Base-by-base conservation (phyloP, 768 basidiomycete species). In the Suillus fuscotomentosus region DNA sequence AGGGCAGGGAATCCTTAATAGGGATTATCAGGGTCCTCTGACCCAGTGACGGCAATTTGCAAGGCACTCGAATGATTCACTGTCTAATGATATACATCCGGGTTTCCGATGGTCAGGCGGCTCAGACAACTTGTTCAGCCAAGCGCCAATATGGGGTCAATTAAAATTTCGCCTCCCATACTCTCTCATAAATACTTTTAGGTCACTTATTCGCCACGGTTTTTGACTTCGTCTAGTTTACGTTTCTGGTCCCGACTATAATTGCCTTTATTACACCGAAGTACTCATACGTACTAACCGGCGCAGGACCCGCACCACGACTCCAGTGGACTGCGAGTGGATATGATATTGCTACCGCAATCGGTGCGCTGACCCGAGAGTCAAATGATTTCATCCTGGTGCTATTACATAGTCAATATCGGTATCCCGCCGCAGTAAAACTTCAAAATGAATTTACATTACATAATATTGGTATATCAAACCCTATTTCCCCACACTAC, bases 401-500 rank as follows among this genome's bases (percentile, higher is more conserved):
- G 42, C 7, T 43, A 43, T 20, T 17, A n/a, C n/a, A n/a, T n/a
- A 7, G 31, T 31, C 31, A 38, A 22, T 34, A 34, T 22, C 8
- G 7, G 8, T 3, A 55, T 55, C 36, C 31, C 31, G 5, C 31
- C 31, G 31, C 31, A 31, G 31, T 6, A 31, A 31, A 31, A 31
- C 5, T 31, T 31, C 31, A 31, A 31, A 31, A 31, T 31, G 31
- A 31, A 31, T 31, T 31, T 31, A 2, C 36, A 38, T 38, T 38
- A 38, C 36, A 38, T 38, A 38, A 38, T 38, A 38, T 38, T 38
- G 17, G 14, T 17, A 17, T 9, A 63, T 61, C n/a, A 27, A 45
- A 38, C n/a, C 20, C 24, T 63, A 63, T 62, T 62, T 22, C 63
- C 42, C 61, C 31, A 62, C 53, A 34, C 34, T 20, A 36, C 11